phyloP scores from a whole-genome alignment of 495 filamentous ascomycete genomes.

The Pyronema domesticum region DNA sequence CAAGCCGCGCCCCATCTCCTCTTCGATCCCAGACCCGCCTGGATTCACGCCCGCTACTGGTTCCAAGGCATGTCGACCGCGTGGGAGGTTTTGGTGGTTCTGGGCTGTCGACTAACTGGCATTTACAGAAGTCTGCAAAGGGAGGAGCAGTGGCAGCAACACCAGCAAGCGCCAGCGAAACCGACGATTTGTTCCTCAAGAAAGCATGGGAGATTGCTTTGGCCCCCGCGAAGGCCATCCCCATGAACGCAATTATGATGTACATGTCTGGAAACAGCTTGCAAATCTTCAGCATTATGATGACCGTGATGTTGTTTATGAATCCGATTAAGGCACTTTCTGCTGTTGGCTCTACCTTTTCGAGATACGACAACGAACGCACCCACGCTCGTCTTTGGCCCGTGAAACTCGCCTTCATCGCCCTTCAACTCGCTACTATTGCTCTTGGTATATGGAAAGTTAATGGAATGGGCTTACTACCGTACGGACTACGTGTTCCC shows the following conservation, averaged over 20 bases:
- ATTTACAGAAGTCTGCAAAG: slow-evolving; percentile 28
- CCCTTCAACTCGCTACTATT: slow-evolving; percentile 68
- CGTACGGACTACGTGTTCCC: slow-evolving; percentile 37
- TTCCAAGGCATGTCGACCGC: slow-evolving; percentile 34
- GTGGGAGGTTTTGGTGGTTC: background rate
- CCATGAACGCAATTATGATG: slow-evolving; percentile 99
- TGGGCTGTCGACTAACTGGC: background rate
- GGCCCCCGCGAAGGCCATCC: slow-evolving; percentile 80
- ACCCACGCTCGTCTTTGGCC: slow-evolving; percentile 50
- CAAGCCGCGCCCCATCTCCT: slow-evolving; percentile 36
- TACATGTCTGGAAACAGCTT: slow-evolving; percentile 99
- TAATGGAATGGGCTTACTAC: slow-evolving; percentile 87
- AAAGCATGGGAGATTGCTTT: slow-evolving; percentile 98
- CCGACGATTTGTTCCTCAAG: slow-evolving; percentile 87
- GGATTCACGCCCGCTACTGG: slow-evolving; percentile 47
- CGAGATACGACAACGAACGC: slow-evolving; percentile 72
- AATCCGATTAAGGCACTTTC: slow-evolving; percentile 75
- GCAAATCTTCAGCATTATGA: slow-evolving; percentile 99
- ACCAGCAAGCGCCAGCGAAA: slow-evolving; percentile 49
- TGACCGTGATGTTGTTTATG: slow-evolving; percentile 98
- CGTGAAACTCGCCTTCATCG: slow-evolving; percentile 72
- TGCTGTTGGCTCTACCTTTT: slow-evolving; percentile 59
- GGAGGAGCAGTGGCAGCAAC: slow-evolving; percentile 31
- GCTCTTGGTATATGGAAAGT: slow-evolving; percentile 90
- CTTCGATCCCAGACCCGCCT: slow-evolving; percentile 64